These are phyloP conservation scores for Beauveria bassiana DNA, from an alignment of 2,329 filamentous ascomycete genomes.

Conservation along the genomic window DNA sequence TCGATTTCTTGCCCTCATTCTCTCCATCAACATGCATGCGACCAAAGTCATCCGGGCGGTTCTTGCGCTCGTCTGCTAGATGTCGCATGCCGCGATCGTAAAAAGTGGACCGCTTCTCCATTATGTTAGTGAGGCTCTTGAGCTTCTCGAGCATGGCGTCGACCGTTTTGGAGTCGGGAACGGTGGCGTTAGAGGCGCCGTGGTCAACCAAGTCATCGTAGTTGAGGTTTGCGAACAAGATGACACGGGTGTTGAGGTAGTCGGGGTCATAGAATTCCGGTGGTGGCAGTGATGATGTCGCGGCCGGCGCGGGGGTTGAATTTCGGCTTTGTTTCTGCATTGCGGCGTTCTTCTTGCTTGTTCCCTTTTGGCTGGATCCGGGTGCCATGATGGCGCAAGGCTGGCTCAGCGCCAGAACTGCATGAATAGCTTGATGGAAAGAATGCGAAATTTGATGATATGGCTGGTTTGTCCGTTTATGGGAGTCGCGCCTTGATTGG, in stretches of 20 bases:
- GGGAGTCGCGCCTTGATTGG: constrained; percentile 4
- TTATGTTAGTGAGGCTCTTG: constrained; percentile 55
- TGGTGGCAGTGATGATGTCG: constrained; percentile 41
- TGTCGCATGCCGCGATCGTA: constrained; percentile 70
- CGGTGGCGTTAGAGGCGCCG: constrained; percentile 45
- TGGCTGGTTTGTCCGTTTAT: background rate
- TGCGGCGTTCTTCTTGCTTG: constrained; percentile 56
- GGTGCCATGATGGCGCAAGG: constrained; percentile 42
- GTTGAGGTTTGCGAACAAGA: constrained; percentile 49
- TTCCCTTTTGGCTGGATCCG: constrained; percentile 51
- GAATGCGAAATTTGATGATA: constrained; percentile 2
- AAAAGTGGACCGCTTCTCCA: constrained; percentile 58
- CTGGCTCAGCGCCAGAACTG: constrained; percentile 9
- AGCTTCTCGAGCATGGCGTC: constrained; percentile 58
- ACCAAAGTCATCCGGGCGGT: constrained; percentile 47
- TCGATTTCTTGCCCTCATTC: constrained; percentile 48
- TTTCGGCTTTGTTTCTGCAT: constrained; percentile 68
- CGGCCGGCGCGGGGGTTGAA: constrained; percentile 59
- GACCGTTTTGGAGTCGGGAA: constrained; percentile 56
- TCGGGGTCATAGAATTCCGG: constrained; percentile 52
- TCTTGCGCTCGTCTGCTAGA: constrained; percentile 57
- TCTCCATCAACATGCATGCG: constrained; percentile 40
- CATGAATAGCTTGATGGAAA: constrained; percentile 8
- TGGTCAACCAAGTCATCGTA: constrained; percentile 65
- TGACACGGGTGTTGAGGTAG: constrained; percentile 58